phyloP scores from a whole-genome alignment of 2,329 filamentous ascomycete species.

The Aciculosporium take region DNA sequence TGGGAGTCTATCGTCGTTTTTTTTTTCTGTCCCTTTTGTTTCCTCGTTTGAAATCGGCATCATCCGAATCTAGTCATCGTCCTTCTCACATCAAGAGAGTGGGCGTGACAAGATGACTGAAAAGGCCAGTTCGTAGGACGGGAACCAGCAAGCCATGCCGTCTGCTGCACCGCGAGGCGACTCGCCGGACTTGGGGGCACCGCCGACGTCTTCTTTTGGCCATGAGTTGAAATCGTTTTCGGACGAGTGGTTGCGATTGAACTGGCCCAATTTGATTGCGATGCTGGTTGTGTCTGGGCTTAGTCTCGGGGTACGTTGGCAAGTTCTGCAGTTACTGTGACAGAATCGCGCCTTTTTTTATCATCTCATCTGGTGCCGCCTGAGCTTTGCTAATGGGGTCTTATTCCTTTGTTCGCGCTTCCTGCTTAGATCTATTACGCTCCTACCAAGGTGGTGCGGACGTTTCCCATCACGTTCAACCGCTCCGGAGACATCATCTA shows the following conservation, averaged over 20 bases:
- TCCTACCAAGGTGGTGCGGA: conserved; percentile 40
- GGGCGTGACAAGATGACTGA: background rate
- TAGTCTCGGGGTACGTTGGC: conserved; percentile 16
- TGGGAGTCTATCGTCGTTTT: background rate
- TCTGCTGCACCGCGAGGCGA: conserved; percentile 7
- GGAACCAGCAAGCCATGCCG: conserved; percentile 9
- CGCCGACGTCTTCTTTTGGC: background rate
- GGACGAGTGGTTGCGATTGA: conserved; percentile 39
- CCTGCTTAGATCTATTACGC: conserved; percentile 32
- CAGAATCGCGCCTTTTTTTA: background rate
- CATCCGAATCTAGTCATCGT: no score
- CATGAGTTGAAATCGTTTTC: conserved; percentile 12
- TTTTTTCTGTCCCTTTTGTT: background rate
- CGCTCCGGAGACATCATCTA: conserved; percentile 47
- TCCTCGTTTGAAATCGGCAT: no score
- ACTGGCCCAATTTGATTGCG: conserved; percentile 44
- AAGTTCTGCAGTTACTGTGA: background rate
- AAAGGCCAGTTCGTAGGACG: background rate
- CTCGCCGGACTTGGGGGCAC: background rate
- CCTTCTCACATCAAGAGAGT: background rate
- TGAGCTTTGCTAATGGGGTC: no score
- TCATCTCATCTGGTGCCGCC: no score
- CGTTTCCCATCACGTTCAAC: conserved; percentile 46
- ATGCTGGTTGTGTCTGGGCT: conserved; percentile 36
- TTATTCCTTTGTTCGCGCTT: background rate